phyloP scores from a whole-genome alignment of 345 rosid species.

The Melaleuca alternifolia region DNA sequence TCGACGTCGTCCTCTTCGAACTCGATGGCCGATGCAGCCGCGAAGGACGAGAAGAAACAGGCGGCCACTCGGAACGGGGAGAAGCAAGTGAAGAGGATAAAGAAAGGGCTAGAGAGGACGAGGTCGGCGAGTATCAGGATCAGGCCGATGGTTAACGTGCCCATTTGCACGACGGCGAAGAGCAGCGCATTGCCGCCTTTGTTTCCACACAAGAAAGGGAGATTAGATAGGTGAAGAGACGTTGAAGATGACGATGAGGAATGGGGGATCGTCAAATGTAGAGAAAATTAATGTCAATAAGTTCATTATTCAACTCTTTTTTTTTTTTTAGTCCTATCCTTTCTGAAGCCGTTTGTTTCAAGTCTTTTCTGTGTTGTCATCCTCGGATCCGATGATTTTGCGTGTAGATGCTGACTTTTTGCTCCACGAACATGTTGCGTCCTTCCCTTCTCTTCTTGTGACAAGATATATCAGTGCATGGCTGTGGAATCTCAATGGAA shows the following conservation, averaged over 20 bases:
- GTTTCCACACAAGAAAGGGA: constrained; percentile 59
- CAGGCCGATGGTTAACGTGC: constrained; percentile 81
- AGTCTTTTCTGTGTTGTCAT: constrained; percentile 2
- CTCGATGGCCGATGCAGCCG: constrained; percentile 31
- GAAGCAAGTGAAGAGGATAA: constrained; percentile 56
- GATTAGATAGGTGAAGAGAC: constrained; percentile 33
- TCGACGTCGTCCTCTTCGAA: constrained; percentile 63
- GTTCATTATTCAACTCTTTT: not conserved
- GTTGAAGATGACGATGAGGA: not conserved
- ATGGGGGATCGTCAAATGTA: not conserved
- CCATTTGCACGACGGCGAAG: constrained; percentile 59
- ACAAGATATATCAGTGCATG: not conserved
- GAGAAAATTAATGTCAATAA: not conserved
- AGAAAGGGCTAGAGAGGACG: constrained; percentile 73
- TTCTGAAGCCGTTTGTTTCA: not conserved
- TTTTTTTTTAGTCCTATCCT: not conserved
- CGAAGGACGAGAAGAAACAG: constrained; percentile 26
- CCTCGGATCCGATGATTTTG: constrained; percentile 13
- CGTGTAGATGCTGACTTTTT: constrained; percentile 27
- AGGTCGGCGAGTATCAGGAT: constrained; percentile 70
- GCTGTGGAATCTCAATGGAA: not conserved
- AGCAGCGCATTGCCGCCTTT: constrained; percentile 45
- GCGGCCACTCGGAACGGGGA: constrained; percentile 17
- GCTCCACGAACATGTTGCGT: not conserved
- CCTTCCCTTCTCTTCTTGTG: not conserved